Conservation (phyloP, 2,329 filamentous ascomycete species). For the Shiraia sp. region DNA sequence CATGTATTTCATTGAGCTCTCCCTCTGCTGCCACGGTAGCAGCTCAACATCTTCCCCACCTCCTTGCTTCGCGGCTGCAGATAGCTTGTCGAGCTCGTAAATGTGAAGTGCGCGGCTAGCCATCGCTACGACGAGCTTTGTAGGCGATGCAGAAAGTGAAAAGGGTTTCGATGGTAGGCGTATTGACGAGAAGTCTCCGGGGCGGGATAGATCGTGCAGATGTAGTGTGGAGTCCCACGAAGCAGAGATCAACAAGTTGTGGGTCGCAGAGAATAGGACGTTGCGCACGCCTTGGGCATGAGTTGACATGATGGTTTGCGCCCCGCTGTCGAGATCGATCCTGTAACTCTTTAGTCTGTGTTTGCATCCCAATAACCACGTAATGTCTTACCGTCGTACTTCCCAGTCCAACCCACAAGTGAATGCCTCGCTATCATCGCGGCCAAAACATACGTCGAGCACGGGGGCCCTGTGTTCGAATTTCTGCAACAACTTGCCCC, state of each 20-base stretch:
- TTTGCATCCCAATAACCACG: not conserved
- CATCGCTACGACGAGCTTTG: constrained; percentile 95
- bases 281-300: constrained; percentile 81
- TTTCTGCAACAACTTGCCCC: constrained; percentile 69
- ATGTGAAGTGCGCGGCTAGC: constrained; percentile 90
- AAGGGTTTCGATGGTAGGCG: constrained; percentile 85
- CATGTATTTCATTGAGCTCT: constrained; percentile 95
- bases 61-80: constrained; percentile 36
- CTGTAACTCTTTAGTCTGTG: constrained; percentile 38
- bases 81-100: constrained; percentile 79
- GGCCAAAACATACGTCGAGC: constrained; percentile 88
- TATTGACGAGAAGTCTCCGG: constrained; percentile 65
- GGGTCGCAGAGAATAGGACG: constrained; percentile 77
- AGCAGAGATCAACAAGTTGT: constrained; percentile 80
- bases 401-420: constrained; percentile 85
- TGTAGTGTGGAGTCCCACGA: constrained; percentile 94
- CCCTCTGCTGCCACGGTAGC: constrained; percentile 88
- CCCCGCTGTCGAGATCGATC: constrained; percentile 72
- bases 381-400: constrained; percentile 67
- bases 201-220: constrained; percentile 68
- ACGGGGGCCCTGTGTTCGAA: constrained; percentile 84
- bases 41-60: constrained; percentile 51
- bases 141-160: constrained; percentile 75
- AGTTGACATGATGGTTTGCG: constrained; percentile 74
- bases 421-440: constrained; percentile 80